Base-by-base conservation (phyloP, 2,329 filamentous ascomycete species). In the Lachnellula subtilissima region DNA sequence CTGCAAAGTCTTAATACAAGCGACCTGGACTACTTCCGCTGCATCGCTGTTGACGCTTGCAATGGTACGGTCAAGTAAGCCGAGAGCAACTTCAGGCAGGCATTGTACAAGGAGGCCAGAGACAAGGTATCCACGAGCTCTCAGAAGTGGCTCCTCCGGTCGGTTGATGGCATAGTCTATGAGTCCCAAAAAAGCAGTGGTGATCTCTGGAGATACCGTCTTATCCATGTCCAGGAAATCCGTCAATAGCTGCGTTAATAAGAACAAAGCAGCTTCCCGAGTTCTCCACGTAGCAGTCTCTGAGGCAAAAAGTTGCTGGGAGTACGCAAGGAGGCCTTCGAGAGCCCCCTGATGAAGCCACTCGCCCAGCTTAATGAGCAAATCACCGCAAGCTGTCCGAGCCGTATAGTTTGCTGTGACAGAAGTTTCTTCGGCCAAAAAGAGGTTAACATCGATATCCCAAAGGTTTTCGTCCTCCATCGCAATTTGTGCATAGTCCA, bases 401-500 rank as follows among this genome's bases (percentile, higher is more conserved):
- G 94, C 89, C 0, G 94, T 97, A 74, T 97, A 99, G 72, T 97
- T 97, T 35, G 92, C 89, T 12, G 91, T 96, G 17, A 97, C 88
- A 2, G 91, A 93, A 2, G 91, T 93, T 74, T 97, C 93, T 72
- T 99, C 94, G 0, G 91, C 93, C 48, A 99, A 79, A 73, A 95
- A 99, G 2, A 99, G 82, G 56, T 96, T 97, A 64, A 95, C 88
- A 71, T 99, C 94, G 60, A 97, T 91, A 65, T 97, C 91, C 94
- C 94, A 99, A 9, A 99, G 75, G 7, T 89, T 91, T 73, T 97
- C 91, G 69, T 97, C 94, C 71, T 99, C 94, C 28, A 84, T 86
- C 2, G 89, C 92, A 65, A 99, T 95, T 62, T 93, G 90, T 12
- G 91, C 87, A 72, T 96, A 97, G 1, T 86, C 84, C 19, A 91